Evolutionary conservation across 352 stramenopile genomes (phyloP).

Genomic region (Pythium chondricola): DNA sequence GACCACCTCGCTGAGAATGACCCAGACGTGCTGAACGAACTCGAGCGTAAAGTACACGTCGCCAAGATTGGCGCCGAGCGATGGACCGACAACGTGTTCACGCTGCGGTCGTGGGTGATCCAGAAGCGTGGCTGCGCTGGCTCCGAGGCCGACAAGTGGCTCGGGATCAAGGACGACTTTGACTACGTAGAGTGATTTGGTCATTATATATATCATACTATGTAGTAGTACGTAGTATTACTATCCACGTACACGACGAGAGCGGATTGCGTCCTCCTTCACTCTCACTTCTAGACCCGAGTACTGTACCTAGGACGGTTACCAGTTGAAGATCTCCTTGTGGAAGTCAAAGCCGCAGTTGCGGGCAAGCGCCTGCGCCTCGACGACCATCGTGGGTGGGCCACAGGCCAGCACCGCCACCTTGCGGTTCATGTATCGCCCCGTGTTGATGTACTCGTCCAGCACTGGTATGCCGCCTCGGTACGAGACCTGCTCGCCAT

Average conservation of each 20-base stretch:
- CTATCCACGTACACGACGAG: background rate
- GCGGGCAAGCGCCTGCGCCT: slow-evolving; percentile 58
- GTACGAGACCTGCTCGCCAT: slow-evolving; percentile 53
- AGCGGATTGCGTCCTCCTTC: slow-evolving; percentile 11
- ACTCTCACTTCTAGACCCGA: background rate
- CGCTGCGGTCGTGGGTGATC: slow-evolving; percentile 71
- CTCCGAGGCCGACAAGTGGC: slow-evolving; percentile 81
- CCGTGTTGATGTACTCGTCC: slow-evolving; percentile 64
- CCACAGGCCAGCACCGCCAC: slow-evolving; percentile 73
- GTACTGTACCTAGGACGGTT: slow-evolving; percentile 9
- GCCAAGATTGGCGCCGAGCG: slow-evolving; percentile 67
- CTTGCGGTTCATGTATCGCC: slow-evolving; percentile 46
- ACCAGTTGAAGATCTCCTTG: slow-evolving; percentile 83
- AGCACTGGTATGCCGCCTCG: slow-evolving; percentile 47
- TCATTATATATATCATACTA: background rate
- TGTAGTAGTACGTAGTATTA: background rate
- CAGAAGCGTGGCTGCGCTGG: slow-evolving; percentile 67
- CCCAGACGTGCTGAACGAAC: slow-evolving; percentile 51
- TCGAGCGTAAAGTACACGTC: slow-evolving; percentile 51
- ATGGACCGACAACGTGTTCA: slow-evolving; percentile 85
- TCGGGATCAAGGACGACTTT: slow-evolving; percentile 82
- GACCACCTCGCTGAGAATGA: slow-evolving; percentile 73
- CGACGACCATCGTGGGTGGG: slow-evolving; percentile 60
- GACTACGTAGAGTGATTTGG: slow-evolving; percentile 66
- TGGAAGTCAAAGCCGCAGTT: slow-evolving; percentile 73